Evolutionary conservation across 2,329 filamentous ascomycete species (phyloP).

Genomic region (Aspergillus ochraceoroseus): DNA sequence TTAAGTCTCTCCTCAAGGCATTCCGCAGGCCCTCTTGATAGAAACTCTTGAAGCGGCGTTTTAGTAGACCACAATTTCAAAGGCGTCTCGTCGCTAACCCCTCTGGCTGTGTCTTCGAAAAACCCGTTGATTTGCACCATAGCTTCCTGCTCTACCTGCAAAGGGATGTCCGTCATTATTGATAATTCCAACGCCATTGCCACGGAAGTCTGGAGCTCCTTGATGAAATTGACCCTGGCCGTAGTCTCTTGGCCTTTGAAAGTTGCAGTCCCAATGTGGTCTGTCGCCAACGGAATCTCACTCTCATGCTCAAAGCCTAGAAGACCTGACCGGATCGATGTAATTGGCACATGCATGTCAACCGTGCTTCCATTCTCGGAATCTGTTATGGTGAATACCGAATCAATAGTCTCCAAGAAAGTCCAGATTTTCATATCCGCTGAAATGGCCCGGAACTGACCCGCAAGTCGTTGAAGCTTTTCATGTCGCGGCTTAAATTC

Average conservation of each 20-base stretch:
- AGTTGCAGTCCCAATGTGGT: conserved; percentile 30
- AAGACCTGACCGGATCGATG: conserved; percentile 44
- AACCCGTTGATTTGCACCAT: conserved; percentile 58
- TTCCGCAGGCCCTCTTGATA: conserved; percentile 52
- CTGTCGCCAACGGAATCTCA: conserved; percentile 31
- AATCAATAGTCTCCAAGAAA: conserved; percentile 60
- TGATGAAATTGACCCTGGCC: conserved; percentile 29
- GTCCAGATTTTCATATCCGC: conserved; percentile 59
- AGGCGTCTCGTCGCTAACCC: conserved; percentile 42
- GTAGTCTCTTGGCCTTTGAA: conserved; percentile 29
- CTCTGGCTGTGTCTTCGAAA: conserved; percentile 57
- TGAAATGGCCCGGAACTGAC: conserved; percentile 54
- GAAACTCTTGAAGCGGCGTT: conserved; percentile 44
- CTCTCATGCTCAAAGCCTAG: conserved; percentile 33
- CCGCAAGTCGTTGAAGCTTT: conserved; percentile 48
- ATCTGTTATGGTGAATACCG: conserved; percentile 47
- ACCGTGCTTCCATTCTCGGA: conserved; percentile 42
- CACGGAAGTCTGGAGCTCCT: conserved; percentile 22
- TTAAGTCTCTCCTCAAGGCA: conserved; percentile 53
- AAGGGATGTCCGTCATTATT: conserved; percentile 39
- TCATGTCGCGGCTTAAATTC: conserved; percentile 51
- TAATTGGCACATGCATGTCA: conserved; percentile 57
- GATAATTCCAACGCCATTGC: conserved; percentile 26
- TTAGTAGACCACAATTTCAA: conserved; percentile 33
- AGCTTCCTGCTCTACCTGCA: conserved; percentile 52